These are phyloP conservation scores for Apiospora pterosperma DNA, from an alignment of 2,329 filamentous ascomycete species.

Conservation along the genomic window DNA sequence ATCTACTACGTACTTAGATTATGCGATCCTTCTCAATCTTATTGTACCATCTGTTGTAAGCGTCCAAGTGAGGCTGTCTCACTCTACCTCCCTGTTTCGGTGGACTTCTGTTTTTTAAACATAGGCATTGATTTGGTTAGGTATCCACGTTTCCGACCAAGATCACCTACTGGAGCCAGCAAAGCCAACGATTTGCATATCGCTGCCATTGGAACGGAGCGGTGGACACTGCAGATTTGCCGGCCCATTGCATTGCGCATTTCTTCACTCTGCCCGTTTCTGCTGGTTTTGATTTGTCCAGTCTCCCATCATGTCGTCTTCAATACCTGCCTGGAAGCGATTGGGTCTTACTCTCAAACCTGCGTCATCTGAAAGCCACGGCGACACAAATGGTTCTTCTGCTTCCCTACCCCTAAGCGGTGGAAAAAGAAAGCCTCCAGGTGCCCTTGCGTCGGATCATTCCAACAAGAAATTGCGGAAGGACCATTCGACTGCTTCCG, in stretches of 20 bases:
- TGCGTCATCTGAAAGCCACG: slow-evolving; percentile 13
- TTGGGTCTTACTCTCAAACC: slow-evolving; percentile 60
- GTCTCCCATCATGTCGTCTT: slow-evolving; percentile 39
- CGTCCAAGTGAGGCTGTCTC: neutral
- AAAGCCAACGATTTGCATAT: slow-evolving; percentile 2
- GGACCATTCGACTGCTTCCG: slow-evolving; percentile 22
- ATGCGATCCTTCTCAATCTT: neutral
- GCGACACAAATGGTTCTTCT: slow-evolving; percentile 8
- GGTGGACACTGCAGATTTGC: slow-evolving; percentile 4
- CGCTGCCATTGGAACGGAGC: slow-evolving; percentile 4
- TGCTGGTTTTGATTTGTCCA: neutral
- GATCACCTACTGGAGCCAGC: slow-evolving; percentile 5
- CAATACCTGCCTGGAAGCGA: slow-evolving; percentile 58
- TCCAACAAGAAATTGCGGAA: slow-evolving; percentile 27
- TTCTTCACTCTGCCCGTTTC: neutral
- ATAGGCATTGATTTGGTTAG: neutral
- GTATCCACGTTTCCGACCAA: slow-evolving; percentile 1
- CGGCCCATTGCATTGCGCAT: slow-evolving; percentile 3
- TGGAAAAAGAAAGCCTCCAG: slow-evolving; percentile 28
- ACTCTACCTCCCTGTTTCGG: neutral
- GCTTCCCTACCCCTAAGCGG: slow-evolving; percentile 17
- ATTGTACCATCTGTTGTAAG: neutral
- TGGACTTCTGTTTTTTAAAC: too few relatives aligned
- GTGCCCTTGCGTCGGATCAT: slow-evolving; percentile 26
- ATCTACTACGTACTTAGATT: too few relatives aligned